Conservation (phyloP, 257 asterid species). For the Parsonsia alboflavescens region DNA sequence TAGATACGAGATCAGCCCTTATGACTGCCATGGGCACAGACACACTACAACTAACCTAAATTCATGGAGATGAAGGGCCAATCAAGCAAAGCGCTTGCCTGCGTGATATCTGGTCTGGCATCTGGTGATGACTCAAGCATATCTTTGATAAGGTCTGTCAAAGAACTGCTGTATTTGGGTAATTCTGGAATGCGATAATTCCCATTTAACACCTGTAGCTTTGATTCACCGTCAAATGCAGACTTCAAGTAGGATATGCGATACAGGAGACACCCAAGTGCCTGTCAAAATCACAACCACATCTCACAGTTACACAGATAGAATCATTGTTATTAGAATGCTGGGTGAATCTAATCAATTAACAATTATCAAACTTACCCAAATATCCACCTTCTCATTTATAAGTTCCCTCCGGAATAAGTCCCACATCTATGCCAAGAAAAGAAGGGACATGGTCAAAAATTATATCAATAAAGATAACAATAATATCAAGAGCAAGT, state of each 20-base stretch:
- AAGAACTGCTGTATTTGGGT: constrained; percentile 72
- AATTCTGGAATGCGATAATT: constrained; percentile 88
- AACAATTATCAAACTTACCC: constrained; percentile 60
- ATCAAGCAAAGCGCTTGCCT: constrained; percentile 98
- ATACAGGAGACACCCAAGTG: constrained; percentile 92
- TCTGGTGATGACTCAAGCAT: constrained; percentile 85
- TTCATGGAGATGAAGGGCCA: constrained; percentile 81
- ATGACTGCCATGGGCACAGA: constrained; percentile 49
- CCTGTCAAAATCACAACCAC: constrained; percentile 41
- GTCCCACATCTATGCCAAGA: constrained; percentile 92
- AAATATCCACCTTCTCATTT: constrained; percentile 92
- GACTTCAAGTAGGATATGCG: constrained; percentile 91
- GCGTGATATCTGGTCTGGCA: constrained; percentile 96
- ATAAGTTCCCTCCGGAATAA: constrained; percentile 77
- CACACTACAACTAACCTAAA: constrained; percentile 79
- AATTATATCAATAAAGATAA: constrained; percentile 31
- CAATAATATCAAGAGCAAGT: constrained; percentile 29
- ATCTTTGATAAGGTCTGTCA: constrained; percentile 71
- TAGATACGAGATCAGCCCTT: constrained; percentile 43
- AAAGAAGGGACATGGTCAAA: constrained; percentile 40
- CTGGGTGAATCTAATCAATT: neutral
- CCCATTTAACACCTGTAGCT: constrained; percentile 91
- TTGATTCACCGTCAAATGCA: constrained; percentile 98
- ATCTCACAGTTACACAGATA: neutral
- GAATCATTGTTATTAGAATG: neutral